Evolutionary conservation across 768 basidiomycete genomes (phyloP), one percentile per base, ranked within the genome.

Genomic region (Boletus pseudo-olivaceus): DNA sequence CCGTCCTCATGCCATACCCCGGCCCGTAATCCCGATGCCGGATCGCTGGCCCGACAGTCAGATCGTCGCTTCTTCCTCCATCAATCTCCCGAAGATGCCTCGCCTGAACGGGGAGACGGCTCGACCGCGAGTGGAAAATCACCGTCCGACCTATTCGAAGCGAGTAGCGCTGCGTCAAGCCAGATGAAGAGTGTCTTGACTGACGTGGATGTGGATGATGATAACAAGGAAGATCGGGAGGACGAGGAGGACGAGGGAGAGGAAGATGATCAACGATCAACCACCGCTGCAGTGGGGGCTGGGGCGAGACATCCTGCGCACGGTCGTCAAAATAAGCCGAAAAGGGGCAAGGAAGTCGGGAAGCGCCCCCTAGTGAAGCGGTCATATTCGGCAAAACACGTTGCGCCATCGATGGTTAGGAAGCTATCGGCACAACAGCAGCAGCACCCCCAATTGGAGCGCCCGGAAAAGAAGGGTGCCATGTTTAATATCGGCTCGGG

Each of bases 401-500:
- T 66, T 49, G 66, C 56, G 26, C 63, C 65, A 39, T 62, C 64
- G 49, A 68, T 69, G 49, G 60, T 63, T 35, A 65, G 59, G 53
- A 72, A 64, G 60, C 50, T 56, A 19, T 65, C 64, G 44, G 35
- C 52, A 32, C 68, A 65, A 9, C 67, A 63, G 44, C 63, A 49
- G 5, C 58, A 64, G 2, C 65, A 56, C n/a, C 42, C 44, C 17
- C 60, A 58, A 29, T 49, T 27, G 26, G 63, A 57, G 15, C 67
- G 55, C 23, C 32, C 15, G 20, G 58, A 61, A 35, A 68, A 65
- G 52, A 68, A 62, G 46, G 61, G 67, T 19, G 64, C 73, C 12
- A 72, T 73, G 61, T 84, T 86, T 55, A 82, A 82, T 59, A 78
- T 86, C 51, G 84, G 83, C 2, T 84, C 83, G 17, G 73, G 76